Percentiles rank a stretch among this genome's conserved stretches.
These are phyloP conservation scores for Epichloe scottii DNA, from an alignment of 2,329 filamentous ascomycete species.

Conservation along the genomic window DNA sequence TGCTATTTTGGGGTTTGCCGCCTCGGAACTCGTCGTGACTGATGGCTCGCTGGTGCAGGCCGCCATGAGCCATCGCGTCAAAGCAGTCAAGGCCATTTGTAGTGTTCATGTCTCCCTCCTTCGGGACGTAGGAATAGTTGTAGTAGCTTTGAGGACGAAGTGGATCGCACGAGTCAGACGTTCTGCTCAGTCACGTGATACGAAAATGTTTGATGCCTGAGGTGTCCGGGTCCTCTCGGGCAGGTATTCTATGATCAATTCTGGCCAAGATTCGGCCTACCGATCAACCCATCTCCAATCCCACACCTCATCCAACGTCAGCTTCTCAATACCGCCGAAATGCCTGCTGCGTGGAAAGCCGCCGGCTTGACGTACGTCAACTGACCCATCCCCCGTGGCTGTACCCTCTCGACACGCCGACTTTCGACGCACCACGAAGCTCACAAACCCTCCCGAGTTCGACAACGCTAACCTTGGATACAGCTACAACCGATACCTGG, in stretches of 20 bases:
- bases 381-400: conserved; percentile 12
- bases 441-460: conserved; percentile 1
- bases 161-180: neutral
- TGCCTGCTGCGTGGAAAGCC: conserved; percentile 97
- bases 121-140: too few species aligned
- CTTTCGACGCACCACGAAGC: neutral
- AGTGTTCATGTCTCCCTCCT: too few species aligned
- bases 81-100: too few species aligned
- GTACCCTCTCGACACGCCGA: neutral
- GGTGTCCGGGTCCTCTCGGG: conserved; percentile 15
- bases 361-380: conserved; percentile 82
- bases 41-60: conserved; percentile 39
- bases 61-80: too few species aligned
- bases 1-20: conserved; percentile 54
- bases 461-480: conserved; percentile 1
- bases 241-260: conserved; percentile 16
- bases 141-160: conserved; percentile 11
- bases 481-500: conserved; percentile 99
- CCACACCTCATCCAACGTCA: conserved; percentile 12
- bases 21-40: conserved; percentile 46
- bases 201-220: conserved; percentile 14
- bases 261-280: conserved; percentile 24
- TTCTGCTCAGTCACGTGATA: conserved; percentile 9
- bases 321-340: conserved; percentile 44
- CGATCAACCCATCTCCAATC: conserved; percentile 20